Evolutionary conservation across 352 stramenopile genomes (phyloP).

Genomic region (Phytophthora multivora): DNA sequence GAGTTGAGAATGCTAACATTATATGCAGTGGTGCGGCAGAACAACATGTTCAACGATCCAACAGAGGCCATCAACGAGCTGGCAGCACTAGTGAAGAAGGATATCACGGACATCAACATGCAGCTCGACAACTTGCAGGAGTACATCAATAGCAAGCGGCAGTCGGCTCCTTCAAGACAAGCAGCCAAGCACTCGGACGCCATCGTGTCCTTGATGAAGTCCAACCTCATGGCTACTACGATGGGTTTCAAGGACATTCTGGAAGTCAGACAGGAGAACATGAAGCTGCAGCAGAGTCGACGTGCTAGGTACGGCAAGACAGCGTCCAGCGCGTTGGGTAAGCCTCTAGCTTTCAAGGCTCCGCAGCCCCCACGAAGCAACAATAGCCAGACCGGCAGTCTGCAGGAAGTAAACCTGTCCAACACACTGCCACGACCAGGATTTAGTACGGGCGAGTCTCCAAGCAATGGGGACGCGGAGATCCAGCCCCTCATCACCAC

Average conservation of each 20-base stretch:
- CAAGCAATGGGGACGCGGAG: conserved; percentile 47
- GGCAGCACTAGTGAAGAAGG: conserved; percentile 81
- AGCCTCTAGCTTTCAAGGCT: conserved; percentile 72
- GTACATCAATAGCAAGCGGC: conserved; percentile 76
- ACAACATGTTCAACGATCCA: conserved; percentile 91
- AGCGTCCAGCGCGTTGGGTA: conserved; percentile 69
- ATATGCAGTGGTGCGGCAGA: conserved; percentile 77
- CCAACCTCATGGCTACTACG: conserved; percentile 78
- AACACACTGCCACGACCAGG: conserved; percentile 62
- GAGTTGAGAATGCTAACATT: neutral
- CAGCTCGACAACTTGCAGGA: conserved; percentile 86
- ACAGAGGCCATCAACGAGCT: conserved; percentile 86
- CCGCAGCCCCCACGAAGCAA: conserved; percentile 37
- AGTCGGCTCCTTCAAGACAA: conserved; percentile 60
- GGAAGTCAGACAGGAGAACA: conserved; percentile 85
- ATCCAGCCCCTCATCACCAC: conserved; percentile 73
- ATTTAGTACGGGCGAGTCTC: conserved; percentile 13
- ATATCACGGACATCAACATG: conserved; percentile 88
- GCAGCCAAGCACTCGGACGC: conserved; percentile 81
- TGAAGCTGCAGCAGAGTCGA: conserved; percentile 86
- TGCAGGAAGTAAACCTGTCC: conserved; percentile 49
- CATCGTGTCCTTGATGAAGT: conserved; percentile 88
- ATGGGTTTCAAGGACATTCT: conserved; percentile 87
- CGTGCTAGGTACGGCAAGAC: conserved; percentile 80
- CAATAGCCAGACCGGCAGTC: conserved; percentile 33